Conservation (phyloP, 108 stramenopile genomes). For the Conticribra guillardii region DNA sequence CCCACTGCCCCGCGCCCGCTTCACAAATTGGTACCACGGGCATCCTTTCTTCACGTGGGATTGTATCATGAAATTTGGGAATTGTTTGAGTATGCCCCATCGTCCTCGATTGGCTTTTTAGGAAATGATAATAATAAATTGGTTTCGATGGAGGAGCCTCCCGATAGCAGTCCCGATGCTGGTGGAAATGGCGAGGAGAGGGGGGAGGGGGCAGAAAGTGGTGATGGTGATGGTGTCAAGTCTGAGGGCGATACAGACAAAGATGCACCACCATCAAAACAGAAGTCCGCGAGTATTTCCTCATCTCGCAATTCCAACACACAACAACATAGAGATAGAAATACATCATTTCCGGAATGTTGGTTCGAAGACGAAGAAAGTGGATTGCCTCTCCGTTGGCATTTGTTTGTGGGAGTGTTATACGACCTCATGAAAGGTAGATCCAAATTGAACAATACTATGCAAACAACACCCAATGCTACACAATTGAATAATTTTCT, state of each 20-base stretch:
- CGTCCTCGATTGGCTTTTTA: conserved; percentile 31
- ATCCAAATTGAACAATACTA: conserved; percentile 4
- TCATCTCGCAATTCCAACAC: too few species aligned
- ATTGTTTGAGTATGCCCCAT: conserved; percentile 70
- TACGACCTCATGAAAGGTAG: conserved; percentile 61
- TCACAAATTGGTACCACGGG: conserved; percentile 69
- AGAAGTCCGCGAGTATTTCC: too few species aligned
- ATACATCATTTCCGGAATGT: conserved; percentile 58
- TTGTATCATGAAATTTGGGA: conserved; percentile 60
- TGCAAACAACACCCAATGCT: background rate
- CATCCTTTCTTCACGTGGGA: conserved; percentile 73
- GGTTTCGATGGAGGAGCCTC: conserved; percentile 27
- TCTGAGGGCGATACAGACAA: too few species aligned
- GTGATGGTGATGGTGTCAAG: background rate
- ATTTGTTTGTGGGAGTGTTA: conserved; percentile 77
- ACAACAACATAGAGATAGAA: background rate
- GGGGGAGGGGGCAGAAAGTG: background rate
- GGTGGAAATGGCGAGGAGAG: conserved; percentile 1
- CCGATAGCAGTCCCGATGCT: conserved; percentile 17
- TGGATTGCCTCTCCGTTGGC: conserved; percentile 74
- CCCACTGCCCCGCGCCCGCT: conserved; percentile 66
- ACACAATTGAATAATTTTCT: conserved; percentile 25
- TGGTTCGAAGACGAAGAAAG: conserved; percentile 88
- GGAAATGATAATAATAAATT: background rate
- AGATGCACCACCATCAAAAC: too few species aligned